A percentile compares a stretch with the other conserved stretches of the same genome.
These are phyloP conservation scores for Ceratobasidium sp. DNA, from an alignment of 1,284 basidiomycete genomes.

Conservation along the genomic window DNA sequence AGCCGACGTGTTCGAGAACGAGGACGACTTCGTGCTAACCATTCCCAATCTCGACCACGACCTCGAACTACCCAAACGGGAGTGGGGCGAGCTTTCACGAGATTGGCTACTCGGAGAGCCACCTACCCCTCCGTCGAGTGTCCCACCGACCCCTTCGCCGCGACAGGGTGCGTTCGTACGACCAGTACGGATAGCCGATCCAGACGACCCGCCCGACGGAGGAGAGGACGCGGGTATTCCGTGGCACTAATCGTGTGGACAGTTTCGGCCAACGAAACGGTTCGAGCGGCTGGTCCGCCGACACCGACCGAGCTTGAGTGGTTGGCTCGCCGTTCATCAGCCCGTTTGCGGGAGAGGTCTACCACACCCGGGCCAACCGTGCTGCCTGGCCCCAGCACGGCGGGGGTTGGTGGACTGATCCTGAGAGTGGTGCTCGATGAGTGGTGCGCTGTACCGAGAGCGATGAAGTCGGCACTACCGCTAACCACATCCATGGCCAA, in stretches of 20 bases:
- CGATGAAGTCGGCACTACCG: not conserved
- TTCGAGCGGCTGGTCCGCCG: slow-evolving; percentile 21
- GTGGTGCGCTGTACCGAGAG: not conserved
- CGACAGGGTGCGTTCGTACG: not conserved
- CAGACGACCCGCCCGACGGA: not conserved
- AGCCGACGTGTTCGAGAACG: not conserved
- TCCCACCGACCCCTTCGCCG: not conserved
- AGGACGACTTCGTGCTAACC: not conserved
- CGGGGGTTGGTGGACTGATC: slow-evolving; percentile 18
- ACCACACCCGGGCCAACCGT: slow-evolving; percentile 37
- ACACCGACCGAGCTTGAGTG: not conserved
- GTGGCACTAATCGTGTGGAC: no score
- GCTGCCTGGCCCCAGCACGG: slow-evolving; percentile 39
- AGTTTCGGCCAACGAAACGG: not conserved
- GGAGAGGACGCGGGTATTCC: not conserved
- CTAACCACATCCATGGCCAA: not conserved
- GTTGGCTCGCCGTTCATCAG: not conserved
- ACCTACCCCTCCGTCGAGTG: not conserved
- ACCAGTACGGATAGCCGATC: not conserved
- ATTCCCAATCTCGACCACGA: not conserved
- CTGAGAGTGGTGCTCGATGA: not conserved
- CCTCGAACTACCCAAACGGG: no score
- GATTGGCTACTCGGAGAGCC: not conserved
- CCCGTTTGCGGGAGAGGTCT: not conserved
- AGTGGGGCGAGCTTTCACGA: not conserved